Evolutionary conservation across 495 filamentous ascomycete species (phyloP).

Genomic region (Aspergillus cristatus): DNA sequence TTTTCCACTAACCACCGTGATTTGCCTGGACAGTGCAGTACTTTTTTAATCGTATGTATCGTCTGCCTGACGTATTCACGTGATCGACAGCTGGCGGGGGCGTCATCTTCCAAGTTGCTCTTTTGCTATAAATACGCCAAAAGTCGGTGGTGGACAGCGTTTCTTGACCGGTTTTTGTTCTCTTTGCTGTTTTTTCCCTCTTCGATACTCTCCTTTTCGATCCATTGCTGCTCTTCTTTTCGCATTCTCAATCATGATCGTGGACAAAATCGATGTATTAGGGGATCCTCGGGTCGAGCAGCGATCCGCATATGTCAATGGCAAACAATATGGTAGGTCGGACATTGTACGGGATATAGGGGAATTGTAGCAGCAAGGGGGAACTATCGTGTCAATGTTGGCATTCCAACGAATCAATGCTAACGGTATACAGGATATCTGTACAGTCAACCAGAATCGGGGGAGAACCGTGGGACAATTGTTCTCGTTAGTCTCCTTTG

Average conservation of each 20-base stretch:
- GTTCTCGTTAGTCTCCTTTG: slow-evolving; percentile 45
- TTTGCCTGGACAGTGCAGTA: too few relatives aligned
- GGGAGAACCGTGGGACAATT: slow-evolving; percentile 48
- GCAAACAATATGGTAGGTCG: slow-evolving; percentile 49
- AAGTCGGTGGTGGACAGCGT: slow-evolving; percentile 4
- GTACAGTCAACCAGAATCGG: slow-evolving; percentile 47
- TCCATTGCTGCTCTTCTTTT: not conserved
- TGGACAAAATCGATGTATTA: slow-evolving; percentile 52
- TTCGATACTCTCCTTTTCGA: slow-evolving; percentile 2
- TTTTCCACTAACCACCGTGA: too few relatives aligned
- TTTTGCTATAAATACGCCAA: slow-evolving; percentile 7
- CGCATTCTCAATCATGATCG: slow-evolving; percentile 25
- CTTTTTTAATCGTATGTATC: too few relatives aligned
- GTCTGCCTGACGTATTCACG: slow-evolving; percentile 11
- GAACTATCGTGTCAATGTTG: too few relatives aligned
- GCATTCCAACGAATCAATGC: not conserved
- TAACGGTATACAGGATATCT: slow-evolving; percentile 47
- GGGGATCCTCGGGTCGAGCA: slow-evolving; percentile 55
- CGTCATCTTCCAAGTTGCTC: slow-evolving; percentile 2
- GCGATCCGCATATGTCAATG: slow-evolving; percentile 50
- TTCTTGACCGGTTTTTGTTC: not conserved
- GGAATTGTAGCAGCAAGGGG: slow-evolving; percentile 4
- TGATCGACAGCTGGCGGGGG: slow-evolving; percentile 12
- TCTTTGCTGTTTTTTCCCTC: not conserved
- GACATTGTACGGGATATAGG: too few relatives aligned